Evolutionary conservation across 176 grass and related monocot genomes (phyloP), one percentile per base, ranked within the genome.

Genomic region (Chrysopogon serrulatus): DNA sequence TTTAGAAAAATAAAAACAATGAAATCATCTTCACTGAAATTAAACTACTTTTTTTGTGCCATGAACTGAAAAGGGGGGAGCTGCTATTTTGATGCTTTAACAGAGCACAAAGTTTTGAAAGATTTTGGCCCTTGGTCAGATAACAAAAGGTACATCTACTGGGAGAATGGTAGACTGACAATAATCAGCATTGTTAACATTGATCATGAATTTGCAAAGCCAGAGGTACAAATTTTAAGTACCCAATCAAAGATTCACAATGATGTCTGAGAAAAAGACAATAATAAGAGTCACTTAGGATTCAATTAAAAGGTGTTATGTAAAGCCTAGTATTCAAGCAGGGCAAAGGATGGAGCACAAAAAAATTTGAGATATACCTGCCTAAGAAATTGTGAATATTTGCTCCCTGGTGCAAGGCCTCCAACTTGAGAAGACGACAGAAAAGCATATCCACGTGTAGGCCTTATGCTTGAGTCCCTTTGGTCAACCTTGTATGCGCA

Each of bases 401-500:
- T 95, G 66, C 68, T 88, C n/a, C 88, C 91, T 77, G 86, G 87
- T 15, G 82, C 88, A 72, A 98, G 87, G 74, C 91, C 87, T 79
- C 89, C 90, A 65, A 98, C 68, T 88, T 94, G 89, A 75, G 87
- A 92, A 82, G 85, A 90, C 0, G 86, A 92, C n/a, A 82, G 35
- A 86, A 90, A 92, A 80, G 93, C 96, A 83, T 94, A 90, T 33
- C 96, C 96, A 62, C 73, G 53, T 24, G 82, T 93, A n/a, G 93
- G 96, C 37, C 93, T 90, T 69, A 89, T 69, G 60, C 60, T 74
- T 37, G 96, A 98, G 67, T 98, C 87, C 74, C 91, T 91, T 23
- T 73, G 80, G 74, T 98, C 96, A 90, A 92, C 83, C 72, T 90
- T 98, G 80, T 90, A 95, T 10, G 41, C 44, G 42, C 95, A 94